Base-by-base conservation (phyloP, 208 protist genomes). In the Leishmania major region DNA sequence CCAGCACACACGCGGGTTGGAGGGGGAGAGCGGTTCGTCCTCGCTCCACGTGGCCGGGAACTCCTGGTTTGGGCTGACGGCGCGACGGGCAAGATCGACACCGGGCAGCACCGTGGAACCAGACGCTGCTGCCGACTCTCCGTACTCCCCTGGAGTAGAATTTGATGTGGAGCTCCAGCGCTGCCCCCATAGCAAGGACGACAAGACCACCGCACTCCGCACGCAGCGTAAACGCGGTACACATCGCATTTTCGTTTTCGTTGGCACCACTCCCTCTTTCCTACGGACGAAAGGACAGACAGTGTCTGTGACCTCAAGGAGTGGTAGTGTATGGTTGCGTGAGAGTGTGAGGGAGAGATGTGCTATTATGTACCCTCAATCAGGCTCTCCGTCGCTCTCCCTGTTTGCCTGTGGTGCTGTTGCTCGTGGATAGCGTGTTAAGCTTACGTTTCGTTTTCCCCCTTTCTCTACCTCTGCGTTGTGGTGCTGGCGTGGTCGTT, bases 1-100 rank as follows among this genome's bases (percentile, higher is more conserved):
- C 92, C 94, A 97, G 3, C 80, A 37, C 1, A 95, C 83, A 75
- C 89, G 90, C 1, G 94, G 90, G 73, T 97, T 90, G 60, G 76
- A 78, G 15, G 82, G 80, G 11, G 87, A 59, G 28, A 90, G 78
- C 25, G 88, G 82, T 59, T 92, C 89, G 51, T 88, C 81, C 31
- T 80, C 71, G 75, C 81, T 91, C 78, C 79, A 87, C 74, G 91
- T 95, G 1, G 91, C 88, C 28, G 94, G 88, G 82, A 90, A 95
- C 66, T 83, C 67, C n/a, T 79, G 84, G 75, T 53, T 83, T 1
- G 94, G 92, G 72, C 57, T 62, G 11, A 86, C 86, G 49, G 92
- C 85, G 66, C 89, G 89, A 35, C 84, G 79, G 5, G 89, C 94
- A 15, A 91, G 62, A 49, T 91, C 83, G 19, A 95, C 66, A 49